Evolutionary conservation across 495 filamentous ascomycete species (phyloP).

Genomic region (Cercophora sp.): DNA sequence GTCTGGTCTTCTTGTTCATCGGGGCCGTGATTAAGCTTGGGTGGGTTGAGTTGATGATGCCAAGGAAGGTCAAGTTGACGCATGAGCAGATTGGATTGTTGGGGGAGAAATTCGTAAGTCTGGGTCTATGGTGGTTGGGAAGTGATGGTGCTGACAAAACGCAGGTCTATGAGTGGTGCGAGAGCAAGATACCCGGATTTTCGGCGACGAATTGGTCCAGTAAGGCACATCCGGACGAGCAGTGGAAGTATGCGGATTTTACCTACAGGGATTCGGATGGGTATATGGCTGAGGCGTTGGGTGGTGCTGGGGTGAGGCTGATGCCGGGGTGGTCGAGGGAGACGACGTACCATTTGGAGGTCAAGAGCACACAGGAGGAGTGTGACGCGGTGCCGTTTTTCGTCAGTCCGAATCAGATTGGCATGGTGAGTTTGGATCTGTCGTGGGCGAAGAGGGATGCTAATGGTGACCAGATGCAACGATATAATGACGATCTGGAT

Average conservation of each 20-base stretch:
- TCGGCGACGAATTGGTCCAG: neutral
- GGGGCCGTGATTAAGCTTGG: neutral
- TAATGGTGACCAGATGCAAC: neutral
- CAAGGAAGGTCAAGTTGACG: neutral
- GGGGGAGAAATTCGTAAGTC: neutral
- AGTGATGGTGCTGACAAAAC: too few relatives aligned
- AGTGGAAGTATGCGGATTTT: conserved; percentile 2
- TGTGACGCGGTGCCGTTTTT: neutral
- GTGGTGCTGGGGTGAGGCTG: neutral
- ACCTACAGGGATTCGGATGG: neutral
- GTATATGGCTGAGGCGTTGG: neutral
- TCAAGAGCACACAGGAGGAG: neutral
- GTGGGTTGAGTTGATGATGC: neutral
- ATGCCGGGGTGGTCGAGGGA: neutral
- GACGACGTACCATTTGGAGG: conserved; percentile 2
- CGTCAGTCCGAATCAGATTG: neutral
- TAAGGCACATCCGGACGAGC: neutral
- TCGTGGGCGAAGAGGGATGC: neutral
- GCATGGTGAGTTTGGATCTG: neutral
- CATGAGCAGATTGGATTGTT: neutral
- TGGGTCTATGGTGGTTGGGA: neutral
- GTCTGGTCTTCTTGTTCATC: conserved; percentile 4
- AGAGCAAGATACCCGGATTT: neutral
- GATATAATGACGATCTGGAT: neutral
- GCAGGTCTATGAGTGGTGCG: conserved; percentile 1